Evolutionary conservation across 2,329 filamentous ascomycete species (phyloP).

Genomic region (Blastomyces silverae): DNA sequence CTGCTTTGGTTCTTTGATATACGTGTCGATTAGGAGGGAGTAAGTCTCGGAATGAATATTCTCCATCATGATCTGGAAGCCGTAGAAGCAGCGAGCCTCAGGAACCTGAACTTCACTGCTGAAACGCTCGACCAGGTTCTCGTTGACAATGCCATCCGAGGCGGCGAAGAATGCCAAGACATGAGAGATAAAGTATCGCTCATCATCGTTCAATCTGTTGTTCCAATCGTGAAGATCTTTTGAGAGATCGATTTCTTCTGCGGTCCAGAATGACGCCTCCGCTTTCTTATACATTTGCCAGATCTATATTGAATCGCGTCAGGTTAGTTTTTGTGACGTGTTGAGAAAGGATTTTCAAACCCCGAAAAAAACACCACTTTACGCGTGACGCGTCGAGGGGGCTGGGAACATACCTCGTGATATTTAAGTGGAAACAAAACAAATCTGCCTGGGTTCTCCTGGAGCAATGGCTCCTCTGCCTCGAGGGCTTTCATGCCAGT

Average conservation of each 20-base stretch:
- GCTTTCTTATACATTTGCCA: slow-evolving; percentile 99
- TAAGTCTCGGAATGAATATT: slow-evolving; percentile 99
- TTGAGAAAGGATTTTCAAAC: slow-evolving; percentile 10
- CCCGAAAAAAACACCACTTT: slow-evolving; percentile 46
- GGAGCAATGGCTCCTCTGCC: slow-evolving; percentile 79
- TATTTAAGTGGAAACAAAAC: slow-evolving; percentile 99
- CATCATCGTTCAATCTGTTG: slow-evolving; percentile 92
- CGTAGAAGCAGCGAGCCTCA: slow-evolving; percentile 98
- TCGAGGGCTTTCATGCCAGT: slow-evolving; percentile 60
- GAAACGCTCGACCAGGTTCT: slow-evolving; percentile 98
- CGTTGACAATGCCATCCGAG: slow-evolving; percentile 98
- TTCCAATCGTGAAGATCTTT: slow-evolving; percentile 99
- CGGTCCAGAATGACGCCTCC: slow-evolving; percentile 99
- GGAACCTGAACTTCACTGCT: slow-evolving; percentile 94
- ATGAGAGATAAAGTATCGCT: slow-evolving; percentile 97
- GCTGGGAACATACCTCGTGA: slow-evolving; percentile 73
- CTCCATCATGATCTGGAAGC: slow-evolving; percentile 99
- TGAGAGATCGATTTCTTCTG: slow-evolving; percentile 97
- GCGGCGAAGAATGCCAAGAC: slow-evolving; percentile 98
- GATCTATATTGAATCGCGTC: slow-evolving; percentile 54
- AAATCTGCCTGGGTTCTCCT: slow-evolving; percentile 93
- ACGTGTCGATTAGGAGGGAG: slow-evolving; percentile 97
- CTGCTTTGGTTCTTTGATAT: slow-evolving; percentile 96
- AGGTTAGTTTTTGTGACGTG: slow-evolving; percentile 34
- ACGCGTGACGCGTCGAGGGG: slow-evolving; percentile 57